Evolutionary conservation across 208 protist genomes (phyloP).

Genomic region (Leishmania mexicana): DNA sequence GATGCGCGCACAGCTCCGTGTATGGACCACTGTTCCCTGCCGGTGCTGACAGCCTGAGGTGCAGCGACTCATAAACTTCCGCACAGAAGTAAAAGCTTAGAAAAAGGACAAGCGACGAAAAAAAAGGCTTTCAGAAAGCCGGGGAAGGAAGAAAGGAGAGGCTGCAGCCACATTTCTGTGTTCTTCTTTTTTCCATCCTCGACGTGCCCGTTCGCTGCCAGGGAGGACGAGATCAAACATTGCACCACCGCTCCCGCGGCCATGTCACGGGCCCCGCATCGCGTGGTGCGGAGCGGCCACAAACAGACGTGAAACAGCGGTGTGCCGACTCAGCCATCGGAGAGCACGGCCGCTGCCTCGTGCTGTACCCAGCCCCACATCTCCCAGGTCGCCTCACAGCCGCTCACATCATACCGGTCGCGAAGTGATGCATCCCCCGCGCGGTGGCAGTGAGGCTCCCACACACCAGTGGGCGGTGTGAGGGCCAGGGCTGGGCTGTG

Average conservation of each 20-base stretch:
- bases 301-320: background rate
- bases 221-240: background rate
- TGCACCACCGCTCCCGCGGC: background rate
- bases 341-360: too few species aligned
- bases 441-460: background rate
- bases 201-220: background rate
- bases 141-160: too few species aligned
- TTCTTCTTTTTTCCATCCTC: background rate
- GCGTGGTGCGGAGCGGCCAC: background rate
- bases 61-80: background rate
- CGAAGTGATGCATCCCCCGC: background rate
- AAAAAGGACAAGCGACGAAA: too few species aligned
- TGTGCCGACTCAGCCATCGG: background rate
- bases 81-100: too few species aligned
- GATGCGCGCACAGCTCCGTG: background rate
- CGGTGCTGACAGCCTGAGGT: background rate
- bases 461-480: background rate
- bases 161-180: too few species aligned
- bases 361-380: too few species aligned
- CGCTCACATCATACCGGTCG: background rate
- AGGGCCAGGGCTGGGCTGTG: background rate
- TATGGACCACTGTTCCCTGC: background rate
- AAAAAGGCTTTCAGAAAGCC: too few species aligned
- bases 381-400: background rate
- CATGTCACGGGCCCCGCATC: background rate